phyloP scores from a whole-genome alignment of 352 stramenopile species.

The Elongisporangium prolatum region DNA sequence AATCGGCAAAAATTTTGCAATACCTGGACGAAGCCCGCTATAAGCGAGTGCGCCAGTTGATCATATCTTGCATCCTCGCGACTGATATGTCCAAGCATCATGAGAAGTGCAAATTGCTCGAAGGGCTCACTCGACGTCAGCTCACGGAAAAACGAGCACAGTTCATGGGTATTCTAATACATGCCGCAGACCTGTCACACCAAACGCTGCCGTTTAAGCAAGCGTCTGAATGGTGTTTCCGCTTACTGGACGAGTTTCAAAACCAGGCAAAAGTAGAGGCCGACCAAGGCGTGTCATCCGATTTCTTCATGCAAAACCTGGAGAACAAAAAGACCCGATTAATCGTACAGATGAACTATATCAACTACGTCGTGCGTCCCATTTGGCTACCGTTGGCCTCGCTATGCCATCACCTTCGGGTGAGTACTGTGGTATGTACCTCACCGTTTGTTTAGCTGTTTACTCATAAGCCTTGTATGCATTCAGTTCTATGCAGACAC shows the following conservation, averaged over 20 bases:
- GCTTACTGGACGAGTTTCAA: constrained; percentile 70
- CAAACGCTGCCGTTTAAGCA: constrained; percentile 48
- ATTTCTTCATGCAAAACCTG: constrained; percentile 75
- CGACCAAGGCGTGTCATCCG: constrained; percentile 39
- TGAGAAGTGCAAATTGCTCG: constrained; percentile 61
- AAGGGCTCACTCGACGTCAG: constrained; percentile 51
- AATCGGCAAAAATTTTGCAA: constrained; percentile 69
- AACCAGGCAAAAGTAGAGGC: constrained; percentile 50
- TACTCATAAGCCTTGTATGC: neutral
- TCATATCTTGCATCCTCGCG: constrained; percentile 66
- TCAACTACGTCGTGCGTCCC: constrained; percentile 70
- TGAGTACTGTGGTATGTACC: constrained; percentile 13
- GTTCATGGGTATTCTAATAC: constrained; percentile 67
- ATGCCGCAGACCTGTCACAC: constrained; percentile 66
- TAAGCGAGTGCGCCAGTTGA: constrained; percentile 48
- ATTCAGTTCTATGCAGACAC: constrained; percentile 59
- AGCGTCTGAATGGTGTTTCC: constrained; percentile 45
- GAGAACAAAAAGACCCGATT: constrained; percentile 43
- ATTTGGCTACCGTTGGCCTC: constrained; percentile 66
- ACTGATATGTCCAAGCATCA: constrained; percentile 82
- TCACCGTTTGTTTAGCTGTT: constrained; percentile 2
- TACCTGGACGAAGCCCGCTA: constrained; percentile 47
- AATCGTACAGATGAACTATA: constrained; percentile 68
- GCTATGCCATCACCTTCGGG: constrained; percentile 51
- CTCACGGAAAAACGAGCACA: constrained; percentile 49